Base-by-base conservation (phyloP, 352 stramenopile species). In the Phytophthora aleatoria region DNA sequence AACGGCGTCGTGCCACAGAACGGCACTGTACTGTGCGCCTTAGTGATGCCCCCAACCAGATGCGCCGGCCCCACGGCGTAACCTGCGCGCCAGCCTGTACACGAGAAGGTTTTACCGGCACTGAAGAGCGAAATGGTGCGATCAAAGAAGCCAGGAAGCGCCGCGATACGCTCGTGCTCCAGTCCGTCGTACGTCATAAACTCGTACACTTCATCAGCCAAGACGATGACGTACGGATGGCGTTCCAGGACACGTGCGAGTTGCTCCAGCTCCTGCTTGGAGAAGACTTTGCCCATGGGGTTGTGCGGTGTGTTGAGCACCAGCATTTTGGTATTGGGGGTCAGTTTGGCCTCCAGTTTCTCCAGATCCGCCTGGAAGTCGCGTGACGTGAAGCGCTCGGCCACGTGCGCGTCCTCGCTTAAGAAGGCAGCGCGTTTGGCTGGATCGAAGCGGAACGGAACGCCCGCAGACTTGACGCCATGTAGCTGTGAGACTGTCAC, bases 261-360 rank as follows among this genome's bases (percentile, higher is more conserved):
- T 8, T 78, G 72, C 41, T 97, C 71, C 57, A 99, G 90, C 83
- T 99, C 97, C 8, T 78, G 59, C n/a, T 67, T 67, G 4, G 89
- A 90, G 66, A 99, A 98, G 8, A 99, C 94, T 75, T 99, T 99
- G 30, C 97, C 97, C 20, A 97, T 99, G 6, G 97, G 97, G 74
- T 99, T 99, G 83, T 99, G 97, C 30, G 97, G 97, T 44, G 95
- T 99, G 74, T 99, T 99, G 43, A 99, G 83, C 51, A 99, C 87
- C 47, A 99, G 76, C 58, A 98, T 91, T 61, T 96, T 94, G 41
- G 97, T 99, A 61, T 90, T 85, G 0, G 82, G 57, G 4, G 94
- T 97, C 41, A 99, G 87, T 7, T 75, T 79, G 3, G 67, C 62
- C 55, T 98, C 86, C 28, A 99, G 76, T 33, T 86, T 87, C 0